These are phyloP conservation scores for Eremochloa ophiuroides DNA, from an alignment of 176 grass and related monocot species.

Conservation along the genomic window DNA sequence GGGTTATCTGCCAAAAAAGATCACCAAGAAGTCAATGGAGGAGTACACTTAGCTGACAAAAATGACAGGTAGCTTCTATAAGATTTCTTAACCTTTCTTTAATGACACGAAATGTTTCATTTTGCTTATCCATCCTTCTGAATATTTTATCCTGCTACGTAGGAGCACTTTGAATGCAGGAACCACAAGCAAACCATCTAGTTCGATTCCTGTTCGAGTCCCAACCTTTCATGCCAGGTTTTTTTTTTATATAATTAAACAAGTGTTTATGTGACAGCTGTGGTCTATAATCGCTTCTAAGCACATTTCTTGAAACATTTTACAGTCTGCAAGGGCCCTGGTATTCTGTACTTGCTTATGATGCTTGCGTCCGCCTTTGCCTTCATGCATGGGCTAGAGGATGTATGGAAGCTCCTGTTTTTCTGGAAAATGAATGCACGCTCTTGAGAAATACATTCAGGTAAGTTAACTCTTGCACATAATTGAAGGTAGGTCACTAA, in stretches of 20 bases:
- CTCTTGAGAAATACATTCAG: slow-evolving; percentile 83
- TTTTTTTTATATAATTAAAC: slow-evolving; percentile 6
- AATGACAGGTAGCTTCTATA: slow-evolving; percentile 58
- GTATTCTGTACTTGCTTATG: slow-evolving; percentile 98
- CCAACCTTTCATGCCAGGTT: slow-evolving; percentile 97
- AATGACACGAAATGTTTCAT: background rate
- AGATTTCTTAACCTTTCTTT: slow-evolving; percentile 12
- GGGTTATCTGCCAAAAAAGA: slow-evolving; percentile 42
- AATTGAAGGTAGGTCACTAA: background rate
- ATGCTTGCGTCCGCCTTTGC: slow-evolving; percentile 92
- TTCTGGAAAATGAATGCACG: slow-evolving; percentile 92
- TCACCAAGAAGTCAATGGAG: slow-evolving; percentile 20
- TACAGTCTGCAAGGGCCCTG: slow-evolving; percentile 89
- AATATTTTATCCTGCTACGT: slow-evolving; percentile 22
- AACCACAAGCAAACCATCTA: slow-evolving; percentile 56
- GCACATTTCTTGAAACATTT: slow-evolving; percentile 31
- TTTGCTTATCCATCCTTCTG: slow-evolving; percentile 18
- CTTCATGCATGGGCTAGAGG: slow-evolving; percentile 97
- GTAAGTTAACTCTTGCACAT: slow-evolving; percentile 42
- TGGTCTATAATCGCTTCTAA: slow-evolving; percentile 29
- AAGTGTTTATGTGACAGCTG: background rate
- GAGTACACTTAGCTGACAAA: slow-evolving; percentile 37
- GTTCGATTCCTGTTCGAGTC: slow-evolving; percentile 63
- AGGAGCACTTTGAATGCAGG: slow-evolving; percentile 38
- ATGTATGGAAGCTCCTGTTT: slow-evolving; percentile 94